A percentile compares a stretch with the other conserved stretches of the same genome.
These are phyloP conservation scores for Keqinozyma sinolaborantium DNA, from an alignment of 1,139 yeast genomes.

Conservation along the genomic window DNA sequence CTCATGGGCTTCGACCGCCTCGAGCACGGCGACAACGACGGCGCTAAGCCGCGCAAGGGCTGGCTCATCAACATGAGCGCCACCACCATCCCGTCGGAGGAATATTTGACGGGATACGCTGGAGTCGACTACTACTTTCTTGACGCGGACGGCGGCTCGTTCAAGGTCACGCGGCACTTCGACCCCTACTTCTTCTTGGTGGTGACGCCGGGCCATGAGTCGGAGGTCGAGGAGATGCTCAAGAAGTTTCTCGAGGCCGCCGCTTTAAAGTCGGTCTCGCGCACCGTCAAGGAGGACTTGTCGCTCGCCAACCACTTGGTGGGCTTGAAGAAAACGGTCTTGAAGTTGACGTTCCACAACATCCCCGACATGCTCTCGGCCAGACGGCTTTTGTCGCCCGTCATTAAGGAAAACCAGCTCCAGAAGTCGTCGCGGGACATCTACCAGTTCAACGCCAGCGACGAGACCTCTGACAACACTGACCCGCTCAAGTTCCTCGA, in stretches of 20 bases:
- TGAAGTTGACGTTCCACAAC: constrained; percentile 74
- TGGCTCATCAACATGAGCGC: constrained; percentile 91
- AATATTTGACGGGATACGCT: constrained; percentile 60
- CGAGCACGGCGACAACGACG: constrained; percentile 57
- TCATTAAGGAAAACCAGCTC: constrained; percentile 64
- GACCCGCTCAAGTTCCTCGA: constrained; percentile 68
- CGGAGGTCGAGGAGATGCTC: constrained; percentile 84
- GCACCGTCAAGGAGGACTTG: constrained; percentile 74
- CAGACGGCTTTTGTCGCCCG: constrained; percentile 64
- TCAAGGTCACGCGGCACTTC: constrained; percentile 77
- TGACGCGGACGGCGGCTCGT: constrained; percentile 97
- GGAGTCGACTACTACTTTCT: constrained; percentile 94
- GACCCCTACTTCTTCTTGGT: constrained; percentile 88
- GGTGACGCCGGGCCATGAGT: constrained; percentile 61
- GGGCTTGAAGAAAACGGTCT: constrained; percentile 64
- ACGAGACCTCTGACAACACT: constrained; percentile 16
- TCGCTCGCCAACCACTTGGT: constrained; percentile 79
- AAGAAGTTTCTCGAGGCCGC: constrained; percentile 63
- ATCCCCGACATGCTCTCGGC: constrained; percentile 73
- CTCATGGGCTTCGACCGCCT: constrained; percentile 82
- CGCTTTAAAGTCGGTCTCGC: constrained; percentile 49
- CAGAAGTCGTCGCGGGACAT: constrained; percentile 67
- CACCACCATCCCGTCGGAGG: constrained; percentile 56
- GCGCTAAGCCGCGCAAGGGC: constrained; percentile 60
- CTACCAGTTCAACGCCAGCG: constrained; percentile 52